Percentiles rank a stretch among this genome's conserved stretches.
Conservation (phyloP, 2,329 filamentous ascomycete species). For the Emergomyces orientalis region DNA sequence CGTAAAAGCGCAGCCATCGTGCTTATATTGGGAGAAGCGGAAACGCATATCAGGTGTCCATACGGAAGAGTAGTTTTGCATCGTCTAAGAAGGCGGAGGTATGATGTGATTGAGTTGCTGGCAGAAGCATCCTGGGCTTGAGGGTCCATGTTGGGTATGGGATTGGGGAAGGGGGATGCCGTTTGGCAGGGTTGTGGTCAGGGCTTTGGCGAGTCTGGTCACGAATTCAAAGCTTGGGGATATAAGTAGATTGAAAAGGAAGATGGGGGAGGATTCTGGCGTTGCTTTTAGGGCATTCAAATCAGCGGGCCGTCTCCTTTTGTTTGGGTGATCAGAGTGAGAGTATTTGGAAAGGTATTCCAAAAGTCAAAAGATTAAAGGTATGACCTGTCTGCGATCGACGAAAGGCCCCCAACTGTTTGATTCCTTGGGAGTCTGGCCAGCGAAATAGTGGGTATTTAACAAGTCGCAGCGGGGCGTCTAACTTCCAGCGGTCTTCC, state of each 20-base stretch:
- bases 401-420: not conserved
- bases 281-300: not conserved
- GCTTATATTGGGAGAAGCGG: constrained; percentile 49
- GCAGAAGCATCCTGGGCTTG: constrained; percentile 9
- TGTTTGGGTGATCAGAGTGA: not conserved
- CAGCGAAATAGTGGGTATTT: not conserved
- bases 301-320: not conserved
- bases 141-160: constrained; percentile 9
- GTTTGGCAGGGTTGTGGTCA: not conserved
- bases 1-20: constrained; percentile 47
- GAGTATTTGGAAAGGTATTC: not conserved
- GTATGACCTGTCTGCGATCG: not conserved
- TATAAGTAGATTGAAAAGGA: not conserved
- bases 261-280: not conserved
- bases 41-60: constrained; percentile 33
- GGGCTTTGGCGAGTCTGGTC: not conserved
- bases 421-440: not conserved
- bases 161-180: not conserved
- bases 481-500: not conserved
- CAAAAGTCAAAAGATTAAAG: not conserved
- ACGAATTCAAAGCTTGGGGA: not conserved
- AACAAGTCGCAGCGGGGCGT: not conserved
- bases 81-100: constrained; percentile 27
- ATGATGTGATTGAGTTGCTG: constrained; percentile 30
- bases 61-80: constrained; percentile 31